Evolutionary conservation across 2,329 filamentous ascomycete genomes (phyloP).

Genomic region (Exutisphaerella laricina): DNA sequence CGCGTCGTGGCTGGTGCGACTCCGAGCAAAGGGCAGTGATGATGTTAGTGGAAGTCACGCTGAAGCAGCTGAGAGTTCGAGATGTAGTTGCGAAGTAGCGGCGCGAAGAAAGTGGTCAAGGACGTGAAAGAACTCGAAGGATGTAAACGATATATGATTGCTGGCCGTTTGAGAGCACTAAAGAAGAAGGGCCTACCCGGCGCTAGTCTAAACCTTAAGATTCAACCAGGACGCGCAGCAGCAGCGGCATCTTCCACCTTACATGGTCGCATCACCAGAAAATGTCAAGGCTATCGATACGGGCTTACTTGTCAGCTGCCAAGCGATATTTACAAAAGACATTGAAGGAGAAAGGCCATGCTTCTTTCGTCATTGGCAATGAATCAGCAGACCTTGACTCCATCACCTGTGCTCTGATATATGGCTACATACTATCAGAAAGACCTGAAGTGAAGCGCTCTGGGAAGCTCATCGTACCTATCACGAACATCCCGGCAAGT

Average conservation of each 20-base stretch:
- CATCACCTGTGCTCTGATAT: conserved; percentile 65
- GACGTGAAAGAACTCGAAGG: background rate
- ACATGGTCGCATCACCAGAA: background rate
- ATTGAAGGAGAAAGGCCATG: conserved; percentile 36
- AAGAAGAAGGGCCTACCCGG: too few species aligned
- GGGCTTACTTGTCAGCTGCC: conserved; percentile 43
- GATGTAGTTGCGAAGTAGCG: too few species aligned
- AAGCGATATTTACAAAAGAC: conserved; percentile 40
- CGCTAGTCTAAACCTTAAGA: too few species aligned
- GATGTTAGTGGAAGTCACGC: too few species aligned
- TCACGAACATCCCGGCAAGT: conserved; percentile 63
- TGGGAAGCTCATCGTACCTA: conserved; percentile 59
- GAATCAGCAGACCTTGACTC: conserved; percentile 72
- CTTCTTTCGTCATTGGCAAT: conserved; percentile 50
- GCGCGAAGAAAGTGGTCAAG: background rate
- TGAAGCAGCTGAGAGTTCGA: too few species aligned
- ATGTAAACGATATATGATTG: conserved; percentile 1
- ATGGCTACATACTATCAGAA: conserved; percentile 67
- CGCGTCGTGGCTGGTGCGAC: too few species aligned
- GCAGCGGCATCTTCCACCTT: too few species aligned
- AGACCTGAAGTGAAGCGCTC: conserved; percentile 43
- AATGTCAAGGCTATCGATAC: conserved; percentile 43
- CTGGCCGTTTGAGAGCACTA: too few species aligned
- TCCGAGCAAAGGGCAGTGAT: too few species aligned
- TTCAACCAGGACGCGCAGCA: too few species aligned